phyloP scores from a whole-genome alignment of 108 stramenopile genomes.

The Schizochytrium sp. region DNA sequence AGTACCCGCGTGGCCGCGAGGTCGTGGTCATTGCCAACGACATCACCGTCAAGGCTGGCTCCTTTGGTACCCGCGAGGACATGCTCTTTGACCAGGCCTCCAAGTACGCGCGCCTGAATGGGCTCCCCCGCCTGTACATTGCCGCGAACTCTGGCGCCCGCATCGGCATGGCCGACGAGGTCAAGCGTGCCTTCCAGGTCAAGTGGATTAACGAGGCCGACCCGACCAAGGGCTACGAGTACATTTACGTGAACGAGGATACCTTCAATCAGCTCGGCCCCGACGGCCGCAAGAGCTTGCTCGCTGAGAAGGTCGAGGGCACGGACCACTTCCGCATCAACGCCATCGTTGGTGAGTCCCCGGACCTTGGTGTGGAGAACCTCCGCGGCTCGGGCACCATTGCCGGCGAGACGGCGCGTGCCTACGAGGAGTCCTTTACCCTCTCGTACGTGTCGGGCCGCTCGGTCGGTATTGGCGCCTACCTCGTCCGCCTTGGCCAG shows the following conservation, averaged over 20 bases:
- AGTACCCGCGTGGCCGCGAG: conserved; percentile 84
- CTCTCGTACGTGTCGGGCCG: conserved; percentile 84
- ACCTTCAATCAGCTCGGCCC: conserved; percentile 66
- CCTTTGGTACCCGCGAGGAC: conserved; percentile 97
- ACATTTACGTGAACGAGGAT: conserved; percentile 76
- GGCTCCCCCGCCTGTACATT: conserved; percentile 79
- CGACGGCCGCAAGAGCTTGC: neutral
- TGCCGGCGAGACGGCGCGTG: conserved; percentile 92
- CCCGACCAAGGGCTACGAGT: conserved; percentile 88
- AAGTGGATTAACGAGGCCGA: conserved; percentile 83
- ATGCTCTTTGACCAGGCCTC: conserved; percentile 90
- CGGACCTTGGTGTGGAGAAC: conserved; percentile 97
- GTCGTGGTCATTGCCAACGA: conserved; percentile 97
- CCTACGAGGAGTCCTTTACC: conserved; percentile 94
- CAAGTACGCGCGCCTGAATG: conserved; percentile 70
- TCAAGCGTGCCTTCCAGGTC: conserved; percentile 83
- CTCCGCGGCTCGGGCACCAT: conserved; percentile 92
- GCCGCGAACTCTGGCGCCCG: conserved; percentile 79
- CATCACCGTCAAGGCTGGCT: conserved; percentile 91
- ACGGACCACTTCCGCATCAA: conserved; percentile 3
- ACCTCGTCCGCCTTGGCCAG: conserved; percentile 93
- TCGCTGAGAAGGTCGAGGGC: neutral
- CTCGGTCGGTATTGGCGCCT: conserved; percentile 99
- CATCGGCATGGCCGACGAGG: conserved; percentile 89
- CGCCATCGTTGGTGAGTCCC: conserved; percentile 86